Conservation (phyloP, 768 basidiomycete species). For the Boletus barrowsii region DNA sequence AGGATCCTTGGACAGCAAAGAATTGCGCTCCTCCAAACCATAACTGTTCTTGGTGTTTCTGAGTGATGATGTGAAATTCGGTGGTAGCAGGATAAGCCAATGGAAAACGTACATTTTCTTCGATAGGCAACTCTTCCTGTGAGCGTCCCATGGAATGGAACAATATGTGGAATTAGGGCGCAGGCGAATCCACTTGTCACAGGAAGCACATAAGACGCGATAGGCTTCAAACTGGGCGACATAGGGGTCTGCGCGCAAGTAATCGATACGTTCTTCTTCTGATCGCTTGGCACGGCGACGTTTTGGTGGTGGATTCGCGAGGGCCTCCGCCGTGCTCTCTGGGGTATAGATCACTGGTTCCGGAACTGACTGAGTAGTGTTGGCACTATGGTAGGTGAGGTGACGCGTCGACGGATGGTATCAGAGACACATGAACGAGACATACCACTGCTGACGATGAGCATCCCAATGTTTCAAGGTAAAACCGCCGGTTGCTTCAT, state of each 20-base stretch:
- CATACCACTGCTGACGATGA: slow-evolving; percentile 60
- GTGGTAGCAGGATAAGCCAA: slow-evolving; percentile 2
- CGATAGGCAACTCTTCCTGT: slow-evolving; percentile 76
- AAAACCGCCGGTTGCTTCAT: slow-evolving; percentile 59
- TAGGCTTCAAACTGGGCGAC: slow-evolving; percentile 81
- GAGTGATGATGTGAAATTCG: slow-evolving; percentile 6
- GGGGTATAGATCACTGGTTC: slow-evolving; percentile 44
- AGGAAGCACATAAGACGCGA: slow-evolving; percentile 72
- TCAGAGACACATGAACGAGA: slow-evolving; percentile 8
- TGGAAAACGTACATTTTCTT: slow-evolving; percentile 61
- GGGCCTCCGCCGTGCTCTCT: slow-evolving; percentile 38
- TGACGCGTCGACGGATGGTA: slow-evolving; percentile 6
- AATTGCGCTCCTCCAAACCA: slow-evolving; percentile 59
- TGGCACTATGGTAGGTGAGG: slow-evolving; percentile 21
- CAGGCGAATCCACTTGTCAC: slow-evolving; percentile 85
- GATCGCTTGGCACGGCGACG: slow-evolving; percentile 73
- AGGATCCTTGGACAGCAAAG: slow-evolving; percentile 59
- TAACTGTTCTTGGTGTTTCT: slow-evolving; percentile 48
- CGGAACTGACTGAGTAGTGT: slow-evolving; percentile 30
- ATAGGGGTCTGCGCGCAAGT: slow-evolving; percentile 65
- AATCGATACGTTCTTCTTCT: slow-evolving; percentile 74
- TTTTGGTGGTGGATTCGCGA: slow-evolving; percentile 52
- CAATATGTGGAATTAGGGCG: slow-evolving; percentile 85
- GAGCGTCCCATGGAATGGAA: slow-evolving; percentile 86
- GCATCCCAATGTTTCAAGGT: slow-evolving; percentile 69